Evolutionary conservation across 495 filamentous ascomycete species (phyloP).

Genomic region (Hypoxylon fragiforme): DNA sequence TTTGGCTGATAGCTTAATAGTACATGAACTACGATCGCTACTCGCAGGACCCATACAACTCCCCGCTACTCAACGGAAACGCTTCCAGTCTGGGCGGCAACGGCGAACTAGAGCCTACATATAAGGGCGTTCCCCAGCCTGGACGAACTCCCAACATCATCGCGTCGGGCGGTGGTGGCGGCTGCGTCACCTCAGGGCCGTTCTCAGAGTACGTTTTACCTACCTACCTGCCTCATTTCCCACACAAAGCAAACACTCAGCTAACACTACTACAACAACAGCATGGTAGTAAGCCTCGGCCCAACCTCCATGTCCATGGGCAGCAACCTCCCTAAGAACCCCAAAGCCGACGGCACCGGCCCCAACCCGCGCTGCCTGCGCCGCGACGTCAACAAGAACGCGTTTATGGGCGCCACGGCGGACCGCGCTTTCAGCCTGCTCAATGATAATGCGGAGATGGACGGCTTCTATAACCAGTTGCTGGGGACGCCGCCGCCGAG

Average conservation of each 20-base stretch:
- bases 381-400: constrained; percentile 57
- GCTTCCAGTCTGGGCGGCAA: constrained; percentile 47
- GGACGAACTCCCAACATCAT: constrained; percentile 42
- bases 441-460: constrained; percentile 49
- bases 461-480: constrained; percentile 56
- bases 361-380: constrained; percentile 47
- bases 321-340: constrained; percentile 41
- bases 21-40: constrained; percentile 53
- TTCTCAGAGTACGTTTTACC: constrained; percentile 50
- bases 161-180: constrained; percentile 57
- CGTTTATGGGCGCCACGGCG: constrained; percentile 53
- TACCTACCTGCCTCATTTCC: background rate
- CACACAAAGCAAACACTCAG: too few species aligned
- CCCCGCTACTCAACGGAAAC: constrained; percentile 47
- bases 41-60: constrained; percentile 41
- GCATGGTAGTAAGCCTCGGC: constrained; percentile 48
- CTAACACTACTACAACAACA: too few species aligned
- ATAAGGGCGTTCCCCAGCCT: constrained; percentile 36
- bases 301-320: constrained; percentile 40
- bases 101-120: constrained; percentile 41
- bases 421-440: constrained; percentile 53
- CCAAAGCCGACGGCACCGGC: constrained; percentile 36
- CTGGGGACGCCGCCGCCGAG: constrained; percentile 47
- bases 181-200: constrained; percentile 62
- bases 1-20: constrained; percentile 26